Conservation (phyloP, 2,329 filamentous ascomycete genomes). For the Exophiala lecanii-corni region DNA sequence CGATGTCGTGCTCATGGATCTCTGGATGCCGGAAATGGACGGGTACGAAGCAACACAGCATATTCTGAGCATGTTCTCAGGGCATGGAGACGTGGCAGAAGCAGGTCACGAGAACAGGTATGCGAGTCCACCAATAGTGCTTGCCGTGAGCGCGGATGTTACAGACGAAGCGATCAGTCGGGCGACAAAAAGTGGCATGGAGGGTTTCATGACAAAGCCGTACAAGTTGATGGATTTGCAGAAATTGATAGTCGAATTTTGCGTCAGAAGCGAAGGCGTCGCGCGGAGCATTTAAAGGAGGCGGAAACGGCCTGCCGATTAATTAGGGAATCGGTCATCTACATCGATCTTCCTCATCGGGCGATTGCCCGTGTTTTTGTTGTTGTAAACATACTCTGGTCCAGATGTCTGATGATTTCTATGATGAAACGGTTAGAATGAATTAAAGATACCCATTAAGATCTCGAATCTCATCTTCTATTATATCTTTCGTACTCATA, state of each 20-base stretch:
- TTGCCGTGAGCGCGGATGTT: constrained; percentile 64
- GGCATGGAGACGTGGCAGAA: constrained; percentile 27
- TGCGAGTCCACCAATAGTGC: constrained; percentile 40
- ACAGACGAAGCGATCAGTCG: constrained; percentile 59
- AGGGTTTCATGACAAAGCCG: constrained; percentile 65
- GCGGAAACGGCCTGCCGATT: background rate
- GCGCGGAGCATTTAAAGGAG: constrained; percentile 2
- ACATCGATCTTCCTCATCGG: too few relatives aligned
- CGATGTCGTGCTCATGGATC: constrained; percentile 66
- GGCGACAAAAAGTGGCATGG: constrained; percentile 60
- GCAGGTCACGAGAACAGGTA: constrained; percentile 8
- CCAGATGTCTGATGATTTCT: constrained; percentile 1
- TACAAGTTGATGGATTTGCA: constrained; percentile 61
- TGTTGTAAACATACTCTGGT: too few relatives aligned
- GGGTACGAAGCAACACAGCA: constrained; percentile 64
- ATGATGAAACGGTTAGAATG: constrained; percentile 1
- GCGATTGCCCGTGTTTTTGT: too few relatives aligned
- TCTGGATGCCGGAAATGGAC: constrained; percentile 73
- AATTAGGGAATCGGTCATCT: too few relatives aligned
- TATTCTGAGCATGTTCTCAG: constrained; percentile 54
- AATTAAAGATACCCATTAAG: constrained; percentile 2
- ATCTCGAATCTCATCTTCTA: background rate
- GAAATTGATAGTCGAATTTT: constrained; percentile 52
- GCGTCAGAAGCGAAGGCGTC: constrained; percentile 26
- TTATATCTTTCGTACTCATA: too few relatives aligned